These are phyloP conservation scores for Penicillium roqueforti DNA, from an alignment of 495 filamentous ascomycete species.

Conservation along the genomic window DNA sequence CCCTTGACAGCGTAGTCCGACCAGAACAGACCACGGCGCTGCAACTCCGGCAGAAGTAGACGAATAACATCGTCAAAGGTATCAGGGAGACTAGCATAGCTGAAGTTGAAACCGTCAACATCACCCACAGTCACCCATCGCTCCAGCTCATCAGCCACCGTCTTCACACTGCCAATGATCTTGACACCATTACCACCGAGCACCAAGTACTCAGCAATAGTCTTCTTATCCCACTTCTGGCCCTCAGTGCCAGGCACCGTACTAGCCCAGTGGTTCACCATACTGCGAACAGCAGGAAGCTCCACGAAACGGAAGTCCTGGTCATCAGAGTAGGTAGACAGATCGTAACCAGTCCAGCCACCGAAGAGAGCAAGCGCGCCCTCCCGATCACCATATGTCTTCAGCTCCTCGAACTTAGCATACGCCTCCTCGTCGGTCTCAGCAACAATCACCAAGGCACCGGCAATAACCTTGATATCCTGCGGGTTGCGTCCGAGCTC, in stretches of 20 bases:
- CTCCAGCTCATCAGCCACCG: slow-evolving; percentile 59
- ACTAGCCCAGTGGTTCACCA: slow-evolving; percentile 41
- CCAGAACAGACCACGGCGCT: slow-evolving; percentile 44
- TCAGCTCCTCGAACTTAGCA: slow-evolving; percentile 45
- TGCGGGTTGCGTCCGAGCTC: slow-evolving; percentile 40
- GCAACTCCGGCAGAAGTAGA: slow-evolving; percentile 43
- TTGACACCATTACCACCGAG: slow-evolving; percentile 56
- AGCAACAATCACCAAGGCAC: slow-evolving; percentile 47
- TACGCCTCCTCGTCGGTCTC: slow-evolving; percentile 52
- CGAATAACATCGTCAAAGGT: slow-evolving; percentile 62
- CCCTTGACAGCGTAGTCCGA: slow-evolving; percentile 42
- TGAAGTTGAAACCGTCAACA: slow-evolving; percentile 61
- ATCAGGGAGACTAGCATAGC: slow-evolving; percentile 55
- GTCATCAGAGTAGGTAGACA: slow-evolving; percentile 46
- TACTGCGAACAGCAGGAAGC: slow-evolving; percentile 51
- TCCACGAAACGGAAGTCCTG: slow-evolving; percentile 55
- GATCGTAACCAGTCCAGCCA: slow-evolving; percentile 54
- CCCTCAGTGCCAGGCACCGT: slow-evolving; percentile 37
- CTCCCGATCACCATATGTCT: slow-evolving; percentile 46
- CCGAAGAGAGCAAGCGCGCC: slow-evolving; percentile 53
- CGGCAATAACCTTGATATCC: slow-evolving; percentile 50
- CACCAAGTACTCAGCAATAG: slow-evolving; percentile 57
- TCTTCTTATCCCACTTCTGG: slow-evolving; percentile 59
- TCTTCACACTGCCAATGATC: slow-evolving; percentile 52
- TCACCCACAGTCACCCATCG: slow-evolving; percentile 56